Base-by-base conservation (phyloP, 2,329 filamentous ascomycete genomes). In the Boeremia lycopersici region DNA sequence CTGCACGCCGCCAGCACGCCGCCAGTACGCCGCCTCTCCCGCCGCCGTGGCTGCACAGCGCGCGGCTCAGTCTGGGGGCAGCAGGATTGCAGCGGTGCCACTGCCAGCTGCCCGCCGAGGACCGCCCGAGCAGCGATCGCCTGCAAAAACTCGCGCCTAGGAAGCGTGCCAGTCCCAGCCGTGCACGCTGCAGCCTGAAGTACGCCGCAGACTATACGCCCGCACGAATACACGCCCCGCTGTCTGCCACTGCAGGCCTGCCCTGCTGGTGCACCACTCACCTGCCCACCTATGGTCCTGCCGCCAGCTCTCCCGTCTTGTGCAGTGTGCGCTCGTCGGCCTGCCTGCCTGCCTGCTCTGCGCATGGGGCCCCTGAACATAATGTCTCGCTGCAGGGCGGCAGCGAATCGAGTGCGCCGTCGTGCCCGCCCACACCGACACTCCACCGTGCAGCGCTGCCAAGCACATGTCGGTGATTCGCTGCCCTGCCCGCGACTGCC, bases 321-420 rank as follows among this genome's bases (percentile, higher is more conserved):
- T 54, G 65, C 61, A 64, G 62, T 56, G 48, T 60, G 44, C 58
- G 48, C 60, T 60, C 56, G 69, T 72, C 69, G 2, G 19, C 19
- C 19, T 23, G 19, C 5, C 19, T 23, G 19, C 19, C 19, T 23
- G 19, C 19, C 19, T 23, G 19, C 19, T 23, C 19, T 23, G 31
- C 33, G 36, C 70, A 56, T 57, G 69, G 65, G 19, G 48, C 63
- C 68, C 52, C 52, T 54, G 52, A 41, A 23, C 11, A 29, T 43
- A 38, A 47, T 53, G 43, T 26, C 38, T 48, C 13, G 43, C 31
- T 53, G 51, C 51, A 54, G 31, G 39, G 47, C 56, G 42, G 53
- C 63, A 60, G 53, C 62, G 57, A 69, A 66, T 65, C 44, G 53
- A 50, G 50, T 34, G 41, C 29, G 25, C 49, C 35, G 36, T 41